Base-by-base conservation (phyloP, 345 rosid species). In the Rhodamnia argentea region DNA sequence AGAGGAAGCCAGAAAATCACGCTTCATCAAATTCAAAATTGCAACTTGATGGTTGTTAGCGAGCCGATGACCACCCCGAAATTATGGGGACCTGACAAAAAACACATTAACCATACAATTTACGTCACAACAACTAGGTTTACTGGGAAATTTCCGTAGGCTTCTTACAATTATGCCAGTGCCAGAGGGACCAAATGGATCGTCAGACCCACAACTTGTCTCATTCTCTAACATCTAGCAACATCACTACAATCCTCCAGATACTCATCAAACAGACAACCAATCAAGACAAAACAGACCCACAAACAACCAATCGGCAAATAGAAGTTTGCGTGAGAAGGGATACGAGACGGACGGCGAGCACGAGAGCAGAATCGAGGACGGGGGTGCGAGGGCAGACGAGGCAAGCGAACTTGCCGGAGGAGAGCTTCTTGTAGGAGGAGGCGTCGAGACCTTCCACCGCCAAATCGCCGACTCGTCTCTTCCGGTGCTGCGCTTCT, bases 351-450 rank as follows among this genome's bases (percentile, higher is more conserved):
- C 88, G 59, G 90, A 93, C 93, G 52, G 92, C 81, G 75, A 92
- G 92, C 93, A 90, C 87, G 90, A 93, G 88, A 51, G 89, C 89
- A 22, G 95, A 64, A 86, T 92, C 93, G 74, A 93, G 90, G 83
- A 92, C 52, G 47, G 95, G 95, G 32, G 83, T 78, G 87, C 86
- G 87, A 83, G 90, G 93, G 88, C 94, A 90, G 52, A 92, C 92
- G 70, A 93, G 92, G 86, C 92, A 91, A 15, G 89, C 86, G 84
- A 60, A 91, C 85, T 92, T 92, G 59, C 93, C 93, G n/a, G 54
- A 85, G 29, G 93, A 82, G 24, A 93, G 93, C 89, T 89, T 93
- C 90, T 57, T 90, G 91, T 84, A 91, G 64, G 89, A 87, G 55
- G 91, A 86, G 22, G 62, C 83, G 47, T 88, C 86, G 47, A 90